Evolutionary conservation across 73 alveolate genomes (phyloP), one percentile per base, ranked within the genome.

Genomic region (Effrenium voratum): DNA sequence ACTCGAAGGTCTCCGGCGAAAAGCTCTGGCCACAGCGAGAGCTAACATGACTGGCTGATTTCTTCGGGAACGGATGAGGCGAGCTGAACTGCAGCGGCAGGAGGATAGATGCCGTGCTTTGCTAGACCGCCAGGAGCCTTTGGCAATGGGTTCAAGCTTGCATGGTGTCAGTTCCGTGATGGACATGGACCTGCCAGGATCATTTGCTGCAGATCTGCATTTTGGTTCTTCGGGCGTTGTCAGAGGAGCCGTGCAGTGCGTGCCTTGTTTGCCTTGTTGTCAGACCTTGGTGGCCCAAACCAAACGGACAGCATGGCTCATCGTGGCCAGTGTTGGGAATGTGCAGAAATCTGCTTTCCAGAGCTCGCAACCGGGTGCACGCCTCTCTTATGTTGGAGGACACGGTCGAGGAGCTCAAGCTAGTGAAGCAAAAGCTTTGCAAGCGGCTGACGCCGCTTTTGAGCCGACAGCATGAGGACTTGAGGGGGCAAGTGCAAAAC

Each of bases 371-470:
- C n/a, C n/a, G n/a, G n/a, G n/a, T n/a, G n/a, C n/a, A n/a, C n/a
- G n/a, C n/a, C n/a, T n/a, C n/a, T n/a, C n/a, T n/a, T n/a, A n/a
- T n/a, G n/a, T n/a, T n/a, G n/a, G n/a, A n/a, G n/a, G n/a, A n/a
- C n/a, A n/a, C n/a, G n/a, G n/a, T n/a, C n/a, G n/a, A 60, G 95
- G 95, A 87, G 84, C 55, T 87, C 85, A 87, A 87, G 47, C 63
- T 87, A 28, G 95, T 87, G 72, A 87, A 87, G 84, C 68, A 60
- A 30, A 87, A 32, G 44, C 66, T 46, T 46, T 45, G 66, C 59
- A 45, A 80, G 34, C 10, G 22, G 66, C 70, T 80, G 41, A 45
- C 30, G 32, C 70, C 44, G 36, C 26, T 43, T 50, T 45, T 43
- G 16, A 45, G 59, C 46, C n/a, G 46, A 80, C 66, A 45, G 45